phyloP scores from a whole-genome alignment of 2,329 filamentous ascomycete genomes.

The Aschersonia sp. region DNA sequence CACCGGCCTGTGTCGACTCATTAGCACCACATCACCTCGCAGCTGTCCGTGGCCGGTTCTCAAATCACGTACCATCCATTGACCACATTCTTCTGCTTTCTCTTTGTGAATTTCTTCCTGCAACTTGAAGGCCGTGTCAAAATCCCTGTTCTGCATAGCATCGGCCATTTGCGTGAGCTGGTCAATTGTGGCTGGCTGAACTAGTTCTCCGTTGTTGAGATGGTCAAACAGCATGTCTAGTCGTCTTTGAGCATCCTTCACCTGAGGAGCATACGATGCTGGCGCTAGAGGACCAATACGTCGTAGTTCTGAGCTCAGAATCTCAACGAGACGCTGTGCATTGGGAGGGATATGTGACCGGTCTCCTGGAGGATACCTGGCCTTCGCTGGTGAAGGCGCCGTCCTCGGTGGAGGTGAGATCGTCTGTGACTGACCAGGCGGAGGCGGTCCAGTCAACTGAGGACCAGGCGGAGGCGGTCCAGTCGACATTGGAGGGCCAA shows the following conservation, averaged over 20 bases:
- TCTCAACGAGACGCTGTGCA: conserved; percentile 66
- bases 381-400: conserved; percentile 34
- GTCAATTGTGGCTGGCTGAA: conserved; percentile 64
- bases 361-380: conserved; percentile 69
- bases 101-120: conserved; percentile 65
- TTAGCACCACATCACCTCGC: conserved; percentile 13
- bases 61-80: conserved; percentile 65
- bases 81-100: conserved; percentile 66
- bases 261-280: conserved; percentile 71
- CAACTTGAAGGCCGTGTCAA: conserved; percentile 48
- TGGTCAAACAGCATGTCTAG: conserved; percentile 92
- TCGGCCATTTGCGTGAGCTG: conserved; percentile 49
- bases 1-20: conserved; percentile 40
- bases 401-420: conserved; percentile 33
- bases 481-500: conserved; percentile 16
- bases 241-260: conserved; percentile 87
- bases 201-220: conserved; percentile 84
- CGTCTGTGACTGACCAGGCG: conserved; percentile 14
- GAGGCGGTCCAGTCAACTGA: conserved; percentile 12
- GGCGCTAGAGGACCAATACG: conserved; percentile 78
- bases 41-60: conserved; percentile 13
- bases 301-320: conserved; percentile 73
- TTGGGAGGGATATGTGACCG: conserved; percentile 71
- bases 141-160: conserved; percentile 55
- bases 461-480: conserved; percentile 18